These are phyloP conservation scores for Tricholoma terreum DNA, from an alignment of 768 basidiomycete species.

Conservation along the genomic window DNA sequence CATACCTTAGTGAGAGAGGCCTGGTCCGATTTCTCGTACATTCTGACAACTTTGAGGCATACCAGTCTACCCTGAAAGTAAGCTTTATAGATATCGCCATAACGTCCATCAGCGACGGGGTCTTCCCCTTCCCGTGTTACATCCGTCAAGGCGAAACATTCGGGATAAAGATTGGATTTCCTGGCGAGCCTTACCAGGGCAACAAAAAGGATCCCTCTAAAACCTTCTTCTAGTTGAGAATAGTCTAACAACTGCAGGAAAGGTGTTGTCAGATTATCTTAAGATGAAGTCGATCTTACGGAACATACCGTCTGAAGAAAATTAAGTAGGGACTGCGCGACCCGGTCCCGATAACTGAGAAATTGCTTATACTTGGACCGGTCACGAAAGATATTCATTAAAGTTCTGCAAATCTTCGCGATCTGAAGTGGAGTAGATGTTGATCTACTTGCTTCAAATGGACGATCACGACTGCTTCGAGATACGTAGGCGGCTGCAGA, in stretches of 20 bases:
- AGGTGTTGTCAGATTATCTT: constrained; percentile 1
- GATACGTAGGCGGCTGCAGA: no score
- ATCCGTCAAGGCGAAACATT: constrained; percentile 18
- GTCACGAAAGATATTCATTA: constrained; percentile 16
- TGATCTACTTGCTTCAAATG: no score
- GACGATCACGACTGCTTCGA: no score
- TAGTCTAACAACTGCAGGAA: constrained; percentile 15
- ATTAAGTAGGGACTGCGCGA: constrained; percentile 20
- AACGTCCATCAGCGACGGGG: constrained; percentile 20
- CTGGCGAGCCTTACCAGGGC: constrained; percentile 23
- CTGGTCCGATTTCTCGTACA: constrained; percentile 19
- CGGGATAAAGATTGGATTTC: constrained; percentile 25
- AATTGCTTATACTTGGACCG: constrained; percentile 14
- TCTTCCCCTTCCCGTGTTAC: constrained; percentile 7
- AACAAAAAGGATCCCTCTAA: constrained; percentile 15
- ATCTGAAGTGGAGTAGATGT: constrained; percentile 3
- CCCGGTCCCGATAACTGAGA: constrained; percentile 12
- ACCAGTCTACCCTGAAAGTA: not conserved
- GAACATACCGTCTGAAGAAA: constrained; percentile 24
- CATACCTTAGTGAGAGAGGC: constrained; percentile 22
- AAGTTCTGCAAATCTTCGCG: constrained; percentile 7
- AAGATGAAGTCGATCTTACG: not conserved
- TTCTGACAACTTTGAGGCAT: constrained; percentile 15
- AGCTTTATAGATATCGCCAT: constrained; percentile 26
- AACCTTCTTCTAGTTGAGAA: constrained; percentile 6